Evolutionary conservation across 148 eudicot species (phyloP), one percentile per base, ranked within the genome.

Genomic region (Vaccinium corymbosum): DNA sequence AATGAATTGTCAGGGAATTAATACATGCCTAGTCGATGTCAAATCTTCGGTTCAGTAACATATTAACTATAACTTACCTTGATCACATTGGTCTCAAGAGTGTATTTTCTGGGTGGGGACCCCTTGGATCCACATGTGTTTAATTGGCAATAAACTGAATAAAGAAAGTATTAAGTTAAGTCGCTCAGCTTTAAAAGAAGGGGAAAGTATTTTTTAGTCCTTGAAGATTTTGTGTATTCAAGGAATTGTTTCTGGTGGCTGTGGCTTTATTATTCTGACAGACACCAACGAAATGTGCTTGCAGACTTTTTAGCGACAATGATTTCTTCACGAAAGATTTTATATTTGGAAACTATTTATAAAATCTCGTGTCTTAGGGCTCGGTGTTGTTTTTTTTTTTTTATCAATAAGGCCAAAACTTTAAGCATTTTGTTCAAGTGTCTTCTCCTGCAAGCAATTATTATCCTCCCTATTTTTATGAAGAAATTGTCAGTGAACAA

Each of bases 401-500:
- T 66, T 64, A 50, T 22, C 7, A 25, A 9, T 51, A 38, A 49
- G 73, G 35, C 52, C 17, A 27, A 52, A 71, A 35, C 76, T 50
- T 35, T 20, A 70, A 71, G 59, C 83, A 70, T 82, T 81, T 55
- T 16, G 57, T 81, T 64, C 29, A 2, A 48, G 71, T 15, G 10
- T 78, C 49, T 56, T 64, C 13, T 1, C n/a, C 27, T 84, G 71
- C 73, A 51, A 51, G 52, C 9, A 29, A 70, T 42, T 42, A 17
- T 75, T 75, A 51, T 83, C 73, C 48, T 74, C 56, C 78, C 22
- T 56, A 38, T 22, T 72, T 80, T 88, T 76, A 89, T 79, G 74
- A 73, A 70, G 80, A 85, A 79, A 83, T 87, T 87, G 88, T 89
- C 96, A 97, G 99, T 86, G 85, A 89, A 83, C 98, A 97, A 90